Evolutionary conservation across 83 land plant genomes (phyloP).

Genomic region (Picea abies): DNA sequence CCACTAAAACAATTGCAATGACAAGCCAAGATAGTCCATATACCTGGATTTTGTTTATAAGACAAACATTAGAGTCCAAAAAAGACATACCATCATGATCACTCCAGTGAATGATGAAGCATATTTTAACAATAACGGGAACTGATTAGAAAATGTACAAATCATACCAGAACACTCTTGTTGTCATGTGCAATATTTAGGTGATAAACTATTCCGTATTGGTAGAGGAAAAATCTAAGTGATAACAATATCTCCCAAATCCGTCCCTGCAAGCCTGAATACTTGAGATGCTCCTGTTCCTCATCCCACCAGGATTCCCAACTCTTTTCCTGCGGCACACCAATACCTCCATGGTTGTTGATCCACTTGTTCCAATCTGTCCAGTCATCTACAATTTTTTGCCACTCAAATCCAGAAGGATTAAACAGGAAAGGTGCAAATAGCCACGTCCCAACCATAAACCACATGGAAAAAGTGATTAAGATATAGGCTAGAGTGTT

Average conservation of each 20-base stretch:
- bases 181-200: constrained; percentile 64
- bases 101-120: too few relatives aligned
- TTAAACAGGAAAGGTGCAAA: constrained; percentile 87
- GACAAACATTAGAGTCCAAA: neutral
- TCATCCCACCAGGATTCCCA: constrained; percentile 95
- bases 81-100: neutral
- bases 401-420: constrained; percentile 86
- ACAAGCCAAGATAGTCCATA: constrained; percentile 86
- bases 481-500: constrained; percentile 63
- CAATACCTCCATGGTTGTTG: constrained; percentile 81
- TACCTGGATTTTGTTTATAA: constrained; percentile 35
- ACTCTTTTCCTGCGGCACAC: constrained; percentile 59
- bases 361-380: constrained; percentile 90
- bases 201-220: constrained; percentile 86
- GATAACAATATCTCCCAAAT: constrained; percentile 66
- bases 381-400: constrained; percentile 87
- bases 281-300: constrained; percentile 75
- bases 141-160: neutral
- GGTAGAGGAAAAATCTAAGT: constrained; percentile 73
- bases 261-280: constrained; percentile 60
- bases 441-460: constrained; percentile 81
- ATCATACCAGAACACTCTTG: constrained; percentile 52
- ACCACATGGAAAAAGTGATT: constrained; percentile 87
- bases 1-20: constrained; percentile 46
- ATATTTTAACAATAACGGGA: too few relatives aligned